These are phyloP conservation scores for Xylaria sp. DNA, from an alignment of 2,329 filamentous ascomycete genomes.

Conservation along the genomic window DNA sequence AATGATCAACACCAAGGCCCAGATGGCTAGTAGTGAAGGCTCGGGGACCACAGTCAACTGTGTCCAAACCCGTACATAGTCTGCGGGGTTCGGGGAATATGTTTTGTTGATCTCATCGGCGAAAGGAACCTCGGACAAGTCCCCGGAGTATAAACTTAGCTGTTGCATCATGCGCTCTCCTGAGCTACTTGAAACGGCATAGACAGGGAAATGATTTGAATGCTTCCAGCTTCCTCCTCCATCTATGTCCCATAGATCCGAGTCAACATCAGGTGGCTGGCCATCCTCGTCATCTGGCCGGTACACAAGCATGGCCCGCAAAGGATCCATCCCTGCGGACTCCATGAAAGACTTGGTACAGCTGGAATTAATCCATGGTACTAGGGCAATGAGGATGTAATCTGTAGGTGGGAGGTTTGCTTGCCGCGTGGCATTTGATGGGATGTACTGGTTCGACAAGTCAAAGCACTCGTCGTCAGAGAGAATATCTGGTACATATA, in stretches of 20 bases:
- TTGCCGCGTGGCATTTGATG: slow-evolving; percentile 78
- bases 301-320: slow-evolving; percentile 74
- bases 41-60: slow-evolving; percentile 61
- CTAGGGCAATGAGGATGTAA: slow-evolving; percentile 82
- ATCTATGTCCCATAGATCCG: slow-evolving; percentile 75
- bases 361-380: slow-evolving; percentile 81
- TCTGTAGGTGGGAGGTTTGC: slow-evolving; percentile 74
- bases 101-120: slow-evolving; percentile 65
- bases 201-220: slow-evolving; percentile 81
- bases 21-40: slow-evolving; percentile 74
- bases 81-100: slow-evolving; percentile 65
- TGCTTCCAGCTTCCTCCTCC: slow-evolving; percentile 78
- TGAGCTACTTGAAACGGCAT: slow-evolving; percentile 76
- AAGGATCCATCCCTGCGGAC: slow-evolving; percentile 66
- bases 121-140: slow-evolving; percentile 70
- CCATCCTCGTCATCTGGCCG: slow-evolving; percentile 65
- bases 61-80: slow-evolving; percentile 71
- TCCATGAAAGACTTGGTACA: slow-evolving; percentile 81
- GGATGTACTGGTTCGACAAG: slow-evolving; percentile 73
- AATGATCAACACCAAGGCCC: slow-evolving; percentile 81
- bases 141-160: slow-evolving; percentile 81
- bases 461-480: slow-evolving; percentile 70
- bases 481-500: slow-evolving; percentile 83
- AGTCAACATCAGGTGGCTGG: slow-evolving; percentile 73
- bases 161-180: slow-evolving; percentile 77